Evolutionary conservation across 108 stramenopile species (phyloP).

Genomic region (Discostella stelligeroides): DNA sequence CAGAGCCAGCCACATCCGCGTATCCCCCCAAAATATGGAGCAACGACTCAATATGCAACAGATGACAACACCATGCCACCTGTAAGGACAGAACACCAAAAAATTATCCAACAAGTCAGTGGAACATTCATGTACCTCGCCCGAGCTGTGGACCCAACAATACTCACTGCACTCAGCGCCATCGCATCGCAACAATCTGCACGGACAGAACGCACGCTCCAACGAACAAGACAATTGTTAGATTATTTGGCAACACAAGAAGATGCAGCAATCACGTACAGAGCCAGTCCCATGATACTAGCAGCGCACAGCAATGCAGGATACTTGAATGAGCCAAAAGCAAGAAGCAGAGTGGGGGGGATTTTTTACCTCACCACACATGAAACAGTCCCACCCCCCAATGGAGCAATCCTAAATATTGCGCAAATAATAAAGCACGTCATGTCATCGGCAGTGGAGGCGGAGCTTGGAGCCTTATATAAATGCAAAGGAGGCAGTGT

Average conservation of each 20-base stretch:
- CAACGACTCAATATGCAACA: neutral
- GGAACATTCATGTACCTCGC: neutral
- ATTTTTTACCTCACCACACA: neutral
- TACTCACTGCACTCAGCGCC: too few relatives aligned
- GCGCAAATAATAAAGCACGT: too few relatives aligned
- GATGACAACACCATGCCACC: too few relatives aligned
- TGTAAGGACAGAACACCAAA: neutral
- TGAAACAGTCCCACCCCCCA: neutral
- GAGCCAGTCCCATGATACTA: too few relatives aligned
- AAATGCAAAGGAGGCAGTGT: neutral
- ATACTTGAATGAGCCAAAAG: too few relatives aligned
- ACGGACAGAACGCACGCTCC: too few relatives aligned
- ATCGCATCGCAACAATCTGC: too few relatives aligned
- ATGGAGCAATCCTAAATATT: neutral
- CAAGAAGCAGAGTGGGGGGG: conserved; percentile 3
- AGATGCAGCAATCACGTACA: neutral
- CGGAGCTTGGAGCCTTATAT: conserved; percentile 1
- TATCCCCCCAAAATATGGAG: neutral
- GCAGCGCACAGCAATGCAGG: neutral
- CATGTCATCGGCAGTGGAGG: neutral
- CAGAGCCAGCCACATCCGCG: neutral
- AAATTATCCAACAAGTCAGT: neutral
- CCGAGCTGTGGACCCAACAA: neutral
- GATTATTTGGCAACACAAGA: too few relatives aligned
- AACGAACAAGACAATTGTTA: neutral